Conservation (phyloP, 164 flowering plant species). For the Chimonanthus praecox region DNA sequence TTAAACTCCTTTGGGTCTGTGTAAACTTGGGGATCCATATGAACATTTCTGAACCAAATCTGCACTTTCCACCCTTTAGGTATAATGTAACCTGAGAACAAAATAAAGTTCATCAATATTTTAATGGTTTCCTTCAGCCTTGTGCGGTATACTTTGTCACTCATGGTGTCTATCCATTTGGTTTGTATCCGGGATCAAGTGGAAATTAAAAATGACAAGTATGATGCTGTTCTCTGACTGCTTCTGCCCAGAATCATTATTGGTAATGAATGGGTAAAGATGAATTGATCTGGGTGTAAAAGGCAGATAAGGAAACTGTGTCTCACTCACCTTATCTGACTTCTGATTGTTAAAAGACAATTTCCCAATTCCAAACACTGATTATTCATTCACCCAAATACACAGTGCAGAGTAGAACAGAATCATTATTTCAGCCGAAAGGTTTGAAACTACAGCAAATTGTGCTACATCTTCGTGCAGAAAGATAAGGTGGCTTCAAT, state of each 20-base stretch:
- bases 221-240: background rate
- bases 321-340: background rate
- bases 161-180: background rate
- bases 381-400: background rate
- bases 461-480: too few species aligned
- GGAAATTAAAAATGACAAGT: background rate
- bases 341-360: background rate
- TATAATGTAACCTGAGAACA: slow-evolving; percentile 43
- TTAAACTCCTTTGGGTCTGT: slow-evolving; percentile 54
- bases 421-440: background rate
- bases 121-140: background rate
- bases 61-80: slow-evolving; percentile 84
- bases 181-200: background rate
- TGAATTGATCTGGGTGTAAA: background rate
- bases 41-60: slow-evolving; percentile 78
- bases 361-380: too few species aligned
- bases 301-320: background rate
- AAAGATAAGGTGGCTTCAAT: background rate
- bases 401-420: background rate
- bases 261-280: background rate
- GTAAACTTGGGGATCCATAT: slow-evolving; percentile 63
- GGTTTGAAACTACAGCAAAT: too few species aligned
- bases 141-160: background rate
- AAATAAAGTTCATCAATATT: background rate
- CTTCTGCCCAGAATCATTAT: background rate